phyloP scores from a whole-genome alignment of 768 basidiomycete species.

The Boletus patriciae region DNA sequence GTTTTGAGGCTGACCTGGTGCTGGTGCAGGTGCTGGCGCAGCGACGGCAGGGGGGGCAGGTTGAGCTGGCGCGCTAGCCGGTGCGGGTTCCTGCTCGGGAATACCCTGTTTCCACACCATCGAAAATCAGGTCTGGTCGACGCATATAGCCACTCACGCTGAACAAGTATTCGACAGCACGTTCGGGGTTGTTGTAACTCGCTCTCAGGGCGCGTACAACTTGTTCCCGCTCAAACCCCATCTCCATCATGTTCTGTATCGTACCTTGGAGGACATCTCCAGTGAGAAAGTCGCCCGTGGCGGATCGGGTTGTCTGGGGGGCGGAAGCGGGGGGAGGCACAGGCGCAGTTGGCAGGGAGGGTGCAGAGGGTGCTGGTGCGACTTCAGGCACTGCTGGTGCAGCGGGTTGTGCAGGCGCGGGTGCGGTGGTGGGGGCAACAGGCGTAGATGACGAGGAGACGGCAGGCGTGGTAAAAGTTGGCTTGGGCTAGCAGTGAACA shows the following conservation, averaged over 20 bases:
- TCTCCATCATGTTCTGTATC: constrained; percentile 83
- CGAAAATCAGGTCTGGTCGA: constrained; percentile 6
- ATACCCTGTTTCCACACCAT: constrained; percentile 59
- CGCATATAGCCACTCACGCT: constrained; percentile 52
- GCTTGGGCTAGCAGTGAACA: constrained; percentile 49
- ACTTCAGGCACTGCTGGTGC: constrained; percentile 33
- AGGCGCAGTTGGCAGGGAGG: constrained; percentile 34
- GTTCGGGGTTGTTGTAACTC: constrained; percentile 95
- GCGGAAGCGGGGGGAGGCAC: constrained; percentile 33
- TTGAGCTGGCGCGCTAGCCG: constrained; percentile 45
- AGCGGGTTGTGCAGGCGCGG: constrained; percentile 27
- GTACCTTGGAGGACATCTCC: constrained; percentile 76
- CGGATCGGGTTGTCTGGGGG: constrained; percentile 30
- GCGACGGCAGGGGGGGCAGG: constrained; percentile 40
- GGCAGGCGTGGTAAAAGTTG: constrained; percentile 35
- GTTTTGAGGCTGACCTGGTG: constrained; percentile 65
- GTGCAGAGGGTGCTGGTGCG: constrained; percentile 33
- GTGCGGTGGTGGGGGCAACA: not conserved
- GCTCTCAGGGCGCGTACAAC: constrained; percentile 85
- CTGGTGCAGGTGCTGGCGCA: constrained; percentile 32
- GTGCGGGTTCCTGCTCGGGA: constrained; percentile 41
- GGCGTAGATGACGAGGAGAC: constrained; percentile 27
- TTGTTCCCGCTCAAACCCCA: constrained; percentile 90
- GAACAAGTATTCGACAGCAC: constrained; percentile 98
- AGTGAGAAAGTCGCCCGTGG: constrained; percentile 66